phyloP scores from a whole-genome alignment of 1,284 basidiomycete species.

The Rhodotorula sp. region DNA sequence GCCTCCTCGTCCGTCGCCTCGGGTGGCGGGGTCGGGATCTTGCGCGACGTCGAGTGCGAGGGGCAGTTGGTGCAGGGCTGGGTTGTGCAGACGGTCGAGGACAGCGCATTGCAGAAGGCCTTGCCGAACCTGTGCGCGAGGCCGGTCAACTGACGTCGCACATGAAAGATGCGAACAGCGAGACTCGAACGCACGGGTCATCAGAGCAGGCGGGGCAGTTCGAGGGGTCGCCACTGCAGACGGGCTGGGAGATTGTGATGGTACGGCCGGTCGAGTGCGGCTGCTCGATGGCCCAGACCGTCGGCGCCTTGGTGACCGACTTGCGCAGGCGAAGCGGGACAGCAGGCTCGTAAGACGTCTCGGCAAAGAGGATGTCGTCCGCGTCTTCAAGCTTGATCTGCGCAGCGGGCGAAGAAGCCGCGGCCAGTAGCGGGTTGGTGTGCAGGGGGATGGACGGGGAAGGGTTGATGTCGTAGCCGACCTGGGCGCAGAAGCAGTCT shows the following conservation, averaged over 20 bases:
- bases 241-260: constrained; percentile 14
- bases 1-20: constrained; percentile 29
- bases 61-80: constrained; percentile 41
- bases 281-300: constrained; percentile 33
- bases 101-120: constrained; percentile 41
- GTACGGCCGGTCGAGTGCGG: not conserved
- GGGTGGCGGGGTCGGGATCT: constrained; percentile 26
- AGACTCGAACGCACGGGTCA: constrained; percentile 38
- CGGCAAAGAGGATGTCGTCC: constrained; percentile 11
- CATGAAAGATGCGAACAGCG: not conserved
- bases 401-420: not conserved
- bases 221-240: constrained; percentile 44
- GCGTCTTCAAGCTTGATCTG: constrained; percentile 6
- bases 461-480: constrained; percentile 30
- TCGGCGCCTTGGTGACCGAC: constrained; percentile 10
- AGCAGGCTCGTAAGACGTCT: constrained; percentile 19
- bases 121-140: constrained; percentile 33
- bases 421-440: not conserved
- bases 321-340: constrained; percentile 22
- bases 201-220: constrained; percentile 46
- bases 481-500: constrained; percentile 40
- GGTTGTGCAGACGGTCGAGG: constrained; percentile 35
- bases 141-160: not conserved
- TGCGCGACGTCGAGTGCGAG: constrained; percentile 5
- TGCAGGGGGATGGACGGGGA: not conserved